Evolutionary conservation across 257 asterid species (phyloP).

Genomic region (Penstemon eatonii): DNA sequence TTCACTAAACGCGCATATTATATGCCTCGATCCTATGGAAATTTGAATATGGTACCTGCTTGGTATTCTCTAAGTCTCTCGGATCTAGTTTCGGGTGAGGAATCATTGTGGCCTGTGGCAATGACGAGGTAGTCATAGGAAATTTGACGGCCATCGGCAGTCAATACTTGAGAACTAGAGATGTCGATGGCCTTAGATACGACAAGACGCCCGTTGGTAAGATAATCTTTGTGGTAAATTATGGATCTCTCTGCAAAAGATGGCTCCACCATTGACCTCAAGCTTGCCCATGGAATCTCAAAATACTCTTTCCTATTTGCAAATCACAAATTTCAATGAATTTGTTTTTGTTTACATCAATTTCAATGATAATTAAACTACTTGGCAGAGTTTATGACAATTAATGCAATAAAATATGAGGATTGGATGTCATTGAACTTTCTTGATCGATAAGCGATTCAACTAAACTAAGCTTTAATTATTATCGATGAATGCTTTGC

Average conservation of each 20-base stretch:
- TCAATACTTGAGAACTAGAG: slow-evolving; percentile 58
- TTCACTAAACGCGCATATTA: neutral
- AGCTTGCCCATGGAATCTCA: slow-evolving; percentile 89
- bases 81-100: slow-evolving; percentile 45
- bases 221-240: slow-evolving; percentile 80
- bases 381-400: neutral
- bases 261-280: slow-evolving; percentile 81
- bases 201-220: slow-evolving; percentile 62
- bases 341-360: too few species aligned
- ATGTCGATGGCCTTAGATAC: slow-evolving; percentile 63
- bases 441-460: too few species aligned
- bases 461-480: too few species aligned
- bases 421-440: too few species aligned
- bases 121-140: slow-evolving; percentile 75
- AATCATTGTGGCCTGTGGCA: slow-evolving; percentile 77
- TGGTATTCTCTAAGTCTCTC: slow-evolving; percentile 53
- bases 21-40: too few species aligned
- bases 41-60: slow-evolving; percentile 39
- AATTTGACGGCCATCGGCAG: slow-evolving; percentile 57
- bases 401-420: neutral
- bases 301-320: slow-evolving; percentile 78
- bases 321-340: neutral
- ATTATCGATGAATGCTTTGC: too few species aligned
- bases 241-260: slow-evolving; percentile 66
- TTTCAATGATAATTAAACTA: neutral